A percentile compares a stretch with the other conserved stretches of the same genome.
phyloP scores from a whole-genome alignment of 176 grass and related monocot species.

The Zoysia pacifica region DNA sequence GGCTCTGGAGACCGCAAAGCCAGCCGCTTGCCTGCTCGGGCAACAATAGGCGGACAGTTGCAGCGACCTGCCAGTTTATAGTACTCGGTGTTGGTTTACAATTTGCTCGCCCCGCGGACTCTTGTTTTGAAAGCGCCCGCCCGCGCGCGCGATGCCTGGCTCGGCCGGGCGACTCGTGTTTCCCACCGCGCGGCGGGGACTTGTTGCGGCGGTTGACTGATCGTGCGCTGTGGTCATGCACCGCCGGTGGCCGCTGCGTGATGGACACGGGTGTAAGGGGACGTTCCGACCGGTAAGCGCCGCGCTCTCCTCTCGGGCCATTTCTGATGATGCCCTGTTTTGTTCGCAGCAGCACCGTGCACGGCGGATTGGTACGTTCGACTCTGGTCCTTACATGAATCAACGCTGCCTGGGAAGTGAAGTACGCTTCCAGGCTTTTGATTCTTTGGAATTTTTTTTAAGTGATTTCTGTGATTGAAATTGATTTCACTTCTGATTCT shows the following conservation, averaged over 20 bases:
- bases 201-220: not conserved
- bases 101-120: no score
- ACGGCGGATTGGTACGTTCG: not conserved
- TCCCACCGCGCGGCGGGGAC: not conserved
- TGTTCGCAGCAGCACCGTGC: not conserved
- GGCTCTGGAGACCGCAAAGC: not conserved
- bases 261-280: not conserved
- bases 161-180: not conserved
- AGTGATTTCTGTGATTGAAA: no score
- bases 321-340: not conserved
- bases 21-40: not conserved
- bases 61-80: slow-evolving; percentile 13
- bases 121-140: not conserved
- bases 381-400: not conserved
- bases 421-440: not conserved
- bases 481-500: no score
- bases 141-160: no score
- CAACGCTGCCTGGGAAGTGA: not conserved
- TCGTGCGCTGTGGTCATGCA: not conserved
- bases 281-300: not conserved
- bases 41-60: not conserved
- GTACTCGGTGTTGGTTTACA: not conserved
- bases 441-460: no score
- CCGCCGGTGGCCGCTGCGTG: slow-evolving; percentile 15
- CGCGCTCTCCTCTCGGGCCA: not conserved